Conservation (phyloP, 2,329 filamentous ascomycete species). For the Graphilbum fragrans region DNA sequence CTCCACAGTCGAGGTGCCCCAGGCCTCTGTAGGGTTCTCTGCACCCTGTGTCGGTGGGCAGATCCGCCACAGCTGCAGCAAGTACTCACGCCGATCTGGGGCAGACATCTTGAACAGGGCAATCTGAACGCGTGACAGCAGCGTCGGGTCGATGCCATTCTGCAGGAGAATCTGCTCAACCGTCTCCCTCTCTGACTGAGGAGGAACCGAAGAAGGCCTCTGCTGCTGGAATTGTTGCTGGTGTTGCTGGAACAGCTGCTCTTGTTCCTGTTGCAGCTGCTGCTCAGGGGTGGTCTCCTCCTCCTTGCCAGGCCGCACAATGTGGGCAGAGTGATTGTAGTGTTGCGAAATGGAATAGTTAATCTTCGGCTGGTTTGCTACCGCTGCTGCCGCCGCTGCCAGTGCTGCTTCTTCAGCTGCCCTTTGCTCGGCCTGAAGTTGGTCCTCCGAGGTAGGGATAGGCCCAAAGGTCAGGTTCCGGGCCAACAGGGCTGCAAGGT, state of each 20-base stretch:
- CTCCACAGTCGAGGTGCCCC: slow-evolving; percentile 39
- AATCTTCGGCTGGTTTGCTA: slow-evolving; percentile 28
- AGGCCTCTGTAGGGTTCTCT: slow-evolving; percentile 22
- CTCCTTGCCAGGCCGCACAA: slow-evolving; percentile 33
- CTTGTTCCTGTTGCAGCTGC: slow-evolving; percentile 16
- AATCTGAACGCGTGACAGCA: slow-evolving; percentile 62
- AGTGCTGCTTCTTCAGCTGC: neutral
- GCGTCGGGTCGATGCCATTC: slow-evolving; percentile 57
- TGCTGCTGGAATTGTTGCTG: slow-evolving; percentile 21
- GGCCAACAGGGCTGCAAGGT: slow-evolving; percentile 69
- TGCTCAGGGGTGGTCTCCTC: slow-evolving; percentile 12
- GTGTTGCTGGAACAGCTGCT: slow-evolving; percentile 18
- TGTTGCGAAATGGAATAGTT: slow-evolving; percentile 69
- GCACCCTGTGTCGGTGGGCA: slow-evolving; percentile 47
- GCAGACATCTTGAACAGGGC: slow-evolving; percentile 69
- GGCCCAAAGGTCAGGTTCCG: slow-evolving; percentile 19
- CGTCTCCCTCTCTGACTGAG: slow-evolving; percentile 32
- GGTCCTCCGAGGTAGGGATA: neutral
- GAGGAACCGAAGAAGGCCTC: slow-evolving; percentile 38
- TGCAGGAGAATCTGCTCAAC: slow-evolving; percentile 47
- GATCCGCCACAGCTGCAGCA: slow-evolving; percentile 78
- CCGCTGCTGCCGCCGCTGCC: neutral
- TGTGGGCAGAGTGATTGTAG: slow-evolving; percentile 70
- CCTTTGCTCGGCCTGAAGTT: neutral
- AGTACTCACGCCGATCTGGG: slow-evolving; percentile 55